Evolutionary conservation across 148 eudicot species (phyloP), one percentile per base, ranked within the genome.

Genomic region (Rhododendron ferrugineum): DNA sequence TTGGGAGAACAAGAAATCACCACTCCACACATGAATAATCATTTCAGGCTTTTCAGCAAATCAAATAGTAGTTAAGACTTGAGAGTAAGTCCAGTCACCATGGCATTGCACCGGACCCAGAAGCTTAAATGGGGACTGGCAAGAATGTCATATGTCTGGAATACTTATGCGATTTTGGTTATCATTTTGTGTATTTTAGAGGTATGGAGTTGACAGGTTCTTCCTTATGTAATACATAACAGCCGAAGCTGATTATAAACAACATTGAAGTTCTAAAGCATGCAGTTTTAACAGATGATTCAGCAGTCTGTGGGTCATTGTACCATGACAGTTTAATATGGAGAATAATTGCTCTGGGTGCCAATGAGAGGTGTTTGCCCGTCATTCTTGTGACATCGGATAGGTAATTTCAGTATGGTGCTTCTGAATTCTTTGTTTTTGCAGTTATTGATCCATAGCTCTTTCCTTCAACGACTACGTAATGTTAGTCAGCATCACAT

Each of bases 171-270:
- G 28, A 26, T 79, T 2, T 56, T 6, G 44, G 54, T 50, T 37
- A 1, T 26, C 58, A 22, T 78, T 80, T 52, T 30, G 52, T n/a
- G 56, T 46, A 42, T 36, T 64, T 81, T 68, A 37, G 37, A 76
- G 62, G 28, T 82, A 23, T 82, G 7, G 42, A 44, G 6, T 86
- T 85, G 73, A 46, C 37, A 2, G 75, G 81, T 82, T 76, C 18
- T 74, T 72, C 72, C 74, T n/a, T 28, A 54, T 60, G 46, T 34
- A 37, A 36, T 60, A 32, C 15, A 84, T 88, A 87, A 90, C 93
- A 96, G 99, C 99, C 99, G 44, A 96, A 96, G 91, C 90, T 96
- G 86, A 94, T 96, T 88, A 87, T 96, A 86, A 96, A 96, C 94
- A 96, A 96, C 87, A 90, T 96, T 77, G 99, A 96, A 60, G 90